These are phyloP conservation scores for Monosporascus ibericus DNA, from an alignment of 2,329 filamentous ascomycete species.

Conservation along the genomic window DNA sequence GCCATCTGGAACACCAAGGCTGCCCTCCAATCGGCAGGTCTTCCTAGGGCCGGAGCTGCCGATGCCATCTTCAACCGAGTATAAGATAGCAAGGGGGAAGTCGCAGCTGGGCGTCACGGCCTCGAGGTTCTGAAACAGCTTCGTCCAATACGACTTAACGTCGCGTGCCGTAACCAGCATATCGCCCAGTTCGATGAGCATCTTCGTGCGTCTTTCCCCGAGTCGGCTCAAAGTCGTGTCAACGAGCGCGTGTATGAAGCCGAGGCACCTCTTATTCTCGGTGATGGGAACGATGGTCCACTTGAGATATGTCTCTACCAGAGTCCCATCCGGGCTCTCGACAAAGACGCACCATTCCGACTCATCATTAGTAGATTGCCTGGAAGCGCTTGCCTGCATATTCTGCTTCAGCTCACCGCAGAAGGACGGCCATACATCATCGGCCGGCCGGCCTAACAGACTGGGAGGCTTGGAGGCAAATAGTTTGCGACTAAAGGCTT, in stretches of 20 bases:
- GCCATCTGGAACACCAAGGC: conserved; percentile 37
- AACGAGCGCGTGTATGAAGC: conserved; percentile 40
- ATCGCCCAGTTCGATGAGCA: conserved; percentile 43
- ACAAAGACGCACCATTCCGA: conserved; percentile 42
- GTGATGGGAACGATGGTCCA: conserved; percentile 43
- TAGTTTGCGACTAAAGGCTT: conserved; percentile 55
- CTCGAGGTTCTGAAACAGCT: conserved; percentile 37
- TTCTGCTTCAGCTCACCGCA: conserved; percentile 30
- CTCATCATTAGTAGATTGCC: conserved; percentile 29
- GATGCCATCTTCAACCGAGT: conserved; percentile 39
- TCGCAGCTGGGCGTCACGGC: conserved; percentile 39
- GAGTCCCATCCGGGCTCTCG: conserved; percentile 32
- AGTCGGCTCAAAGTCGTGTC: conserved; percentile 42
- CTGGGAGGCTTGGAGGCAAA: conserved; percentile 59
- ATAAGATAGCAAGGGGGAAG: conserved; percentile 45
- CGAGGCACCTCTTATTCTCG: conserved; percentile 35
- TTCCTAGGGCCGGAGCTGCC: conserved; percentile 24
- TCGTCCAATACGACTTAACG: conserved; percentile 42
- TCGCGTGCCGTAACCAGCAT: conserved; percentile 35
- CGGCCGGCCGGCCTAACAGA: conserved; percentile 55
- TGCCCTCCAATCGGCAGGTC: conserved; percentile 37
- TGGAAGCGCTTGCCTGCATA: conserved; percentile 29
- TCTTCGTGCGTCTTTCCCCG: conserved; percentile 43
- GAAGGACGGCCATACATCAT: conserved; percentile 53
- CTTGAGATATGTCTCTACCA: conserved; percentile 42